A percentile compares a stretch with the other conserved stretches of the same genome.
Conservation (phyloP, 2,329 filamentous ascomycete species). For the Pseudogymnoascus verrucosus region DNA sequence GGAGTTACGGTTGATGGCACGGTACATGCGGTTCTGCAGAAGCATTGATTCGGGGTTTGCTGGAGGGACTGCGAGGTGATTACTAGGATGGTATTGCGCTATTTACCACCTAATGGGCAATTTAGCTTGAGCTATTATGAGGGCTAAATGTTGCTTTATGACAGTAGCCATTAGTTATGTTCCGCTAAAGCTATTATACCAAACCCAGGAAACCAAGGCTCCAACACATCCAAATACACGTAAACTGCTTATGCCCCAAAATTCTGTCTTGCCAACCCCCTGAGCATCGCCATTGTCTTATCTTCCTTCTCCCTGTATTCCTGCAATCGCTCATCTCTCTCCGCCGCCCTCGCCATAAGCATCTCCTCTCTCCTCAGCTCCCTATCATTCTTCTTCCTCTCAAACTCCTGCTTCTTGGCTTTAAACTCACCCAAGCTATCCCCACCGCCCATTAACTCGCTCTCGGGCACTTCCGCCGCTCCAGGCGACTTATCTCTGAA, state of each 20-base stretch:
- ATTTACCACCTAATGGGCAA: neutral
- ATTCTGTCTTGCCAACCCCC: constrained; percentile 67
- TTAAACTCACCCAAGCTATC: constrained; percentile 61
- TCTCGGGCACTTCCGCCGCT: constrained; percentile 57
- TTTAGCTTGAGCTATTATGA: neutral
- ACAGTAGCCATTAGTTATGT: neutral
- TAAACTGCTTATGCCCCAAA: constrained; percentile 49
- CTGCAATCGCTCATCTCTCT: constrained; percentile 68
- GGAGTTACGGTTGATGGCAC: constrained; percentile 23
- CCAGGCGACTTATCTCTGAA: constrained; percentile 65
- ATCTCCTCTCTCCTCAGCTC: constrained; percentile 79
- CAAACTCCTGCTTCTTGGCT: constrained; percentile 53
- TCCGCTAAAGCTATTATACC: neutral
- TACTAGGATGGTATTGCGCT: neutral
- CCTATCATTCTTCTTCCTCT: constrained; percentile 72
- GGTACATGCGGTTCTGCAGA: constrained; percentile 22
- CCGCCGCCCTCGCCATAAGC: constrained; percentile 62
- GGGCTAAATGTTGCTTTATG: neutral
- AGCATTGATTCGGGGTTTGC: neutral
- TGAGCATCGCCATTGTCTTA: constrained; percentile 74
- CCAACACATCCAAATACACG: neutral
- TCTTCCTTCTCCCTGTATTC: constrained; percentile 71
- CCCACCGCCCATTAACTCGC: constrained; percentile 68
- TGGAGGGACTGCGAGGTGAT: neutral
- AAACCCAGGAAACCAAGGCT: neutral